Conservation (phyloP, 2,329 filamentous ascomycete genomes). For the Venturia effusa region DNA sequence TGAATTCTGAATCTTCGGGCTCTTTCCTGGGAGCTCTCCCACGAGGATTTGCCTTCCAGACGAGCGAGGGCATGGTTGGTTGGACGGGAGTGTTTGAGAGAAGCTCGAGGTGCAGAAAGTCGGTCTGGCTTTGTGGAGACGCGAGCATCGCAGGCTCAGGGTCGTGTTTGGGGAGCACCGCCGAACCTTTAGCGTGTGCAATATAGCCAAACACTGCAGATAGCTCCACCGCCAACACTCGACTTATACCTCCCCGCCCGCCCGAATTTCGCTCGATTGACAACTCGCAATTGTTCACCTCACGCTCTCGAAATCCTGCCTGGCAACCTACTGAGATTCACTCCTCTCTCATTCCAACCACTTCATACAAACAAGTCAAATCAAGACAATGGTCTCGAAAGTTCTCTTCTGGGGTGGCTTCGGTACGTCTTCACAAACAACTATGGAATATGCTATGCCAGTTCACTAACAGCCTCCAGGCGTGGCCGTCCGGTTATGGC, state of each 20-base stretch:
- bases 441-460: slow-evolving; percentile 11
- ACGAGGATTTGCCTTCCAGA: slow-evolving; percentile 2
- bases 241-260: not conserved
- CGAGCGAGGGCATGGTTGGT: slow-evolving; percentile 4
- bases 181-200: too few species aligned
- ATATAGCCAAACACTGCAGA: too few species aligned
- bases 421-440: slow-evolving; percentile 49
- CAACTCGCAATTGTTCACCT: not conserved
- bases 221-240: not conserved
- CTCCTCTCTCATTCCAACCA: not conserved
- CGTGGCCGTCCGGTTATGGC: slow-evolving; percentile 85
- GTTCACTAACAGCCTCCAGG: slow-evolving; percentile 44
- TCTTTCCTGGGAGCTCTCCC: not conserved
- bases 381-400: slow-evolving; percentile 33
- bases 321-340: not conserved
- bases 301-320: not conserved
- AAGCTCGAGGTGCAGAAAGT: not conserved
- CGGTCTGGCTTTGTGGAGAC: not conserved
- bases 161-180: too few species aligned
- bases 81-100: not conserved
- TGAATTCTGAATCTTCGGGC: slow-evolving; percentile 7
- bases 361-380: not conserved
- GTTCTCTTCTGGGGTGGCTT: slow-evolving; percentile 83
- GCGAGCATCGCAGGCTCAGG: not conserved
- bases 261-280: not conserved